Evolutionary conservation across 2,329 filamentous ascomycete genomes (phyloP).

Genomic region (Rutstroemia sp.): DNA sequence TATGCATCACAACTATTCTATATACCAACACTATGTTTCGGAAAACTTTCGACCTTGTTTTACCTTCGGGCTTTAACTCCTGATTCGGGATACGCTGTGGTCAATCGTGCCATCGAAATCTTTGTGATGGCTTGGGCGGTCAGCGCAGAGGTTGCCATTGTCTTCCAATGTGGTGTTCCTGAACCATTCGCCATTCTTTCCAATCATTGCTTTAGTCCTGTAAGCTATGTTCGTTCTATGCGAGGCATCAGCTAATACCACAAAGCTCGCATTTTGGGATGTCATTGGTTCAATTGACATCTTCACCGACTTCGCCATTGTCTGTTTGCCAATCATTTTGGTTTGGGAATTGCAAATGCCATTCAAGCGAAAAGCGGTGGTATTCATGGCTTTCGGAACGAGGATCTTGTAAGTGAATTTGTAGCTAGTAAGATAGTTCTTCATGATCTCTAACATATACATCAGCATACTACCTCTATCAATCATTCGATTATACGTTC

Average conservation of each 20-base stretch:
- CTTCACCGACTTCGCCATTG: constrained; percentile 38
- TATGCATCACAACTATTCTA: constrained; percentile 26
- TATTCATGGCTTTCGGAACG: constrained; percentile 17
- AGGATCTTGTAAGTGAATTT: constrained; percentile 28
- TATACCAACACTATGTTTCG: constrained; percentile 22
- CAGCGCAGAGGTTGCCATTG: constrained; percentile 7
- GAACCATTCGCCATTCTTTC: constrained; percentile 21
- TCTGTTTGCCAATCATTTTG: constrained; percentile 37
- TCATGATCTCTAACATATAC: not conserved
- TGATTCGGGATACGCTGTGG: not conserved
- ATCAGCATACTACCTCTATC: constrained; percentile 31
- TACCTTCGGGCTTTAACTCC: constrained; percentile 6
- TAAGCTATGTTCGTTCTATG: constrained; percentile 4
- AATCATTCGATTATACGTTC: constrained; percentile 13
- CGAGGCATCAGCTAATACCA: not conserved
- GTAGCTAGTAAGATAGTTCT: not conserved
- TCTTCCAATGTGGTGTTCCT: constrained; percentile 25
- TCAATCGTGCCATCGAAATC: constrained; percentile 11
- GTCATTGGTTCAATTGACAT: constrained; percentile 42
- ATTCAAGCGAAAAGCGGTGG: constrained; percentile 26
- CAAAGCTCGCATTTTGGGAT: constrained; percentile 34
- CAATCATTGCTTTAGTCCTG: constrained; percentile 19
- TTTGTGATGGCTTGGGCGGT: constrained; percentile 3
- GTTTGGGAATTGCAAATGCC: constrained; percentile 40
- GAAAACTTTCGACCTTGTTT: constrained; percentile 20